phyloP scores from a whole-genome alignment of 441 rosid species.

The Erysimum cheiri region DNA sequence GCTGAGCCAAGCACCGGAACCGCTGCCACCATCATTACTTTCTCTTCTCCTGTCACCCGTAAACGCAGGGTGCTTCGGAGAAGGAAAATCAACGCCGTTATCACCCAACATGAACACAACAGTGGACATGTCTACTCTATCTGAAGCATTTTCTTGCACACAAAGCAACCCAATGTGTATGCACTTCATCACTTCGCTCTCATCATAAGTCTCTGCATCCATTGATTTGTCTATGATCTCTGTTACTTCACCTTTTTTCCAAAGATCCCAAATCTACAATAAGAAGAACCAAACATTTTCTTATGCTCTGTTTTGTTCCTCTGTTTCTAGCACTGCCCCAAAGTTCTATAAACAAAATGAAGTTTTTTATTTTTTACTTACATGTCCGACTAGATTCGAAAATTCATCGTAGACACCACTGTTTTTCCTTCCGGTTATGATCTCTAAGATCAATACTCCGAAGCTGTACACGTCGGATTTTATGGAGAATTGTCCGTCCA shows the following conservation, averaged over 20 bases:
- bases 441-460: slow-evolving; percentile 61
- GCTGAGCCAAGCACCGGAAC: slow-evolving; percentile 18
- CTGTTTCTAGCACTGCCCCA: not conserved
- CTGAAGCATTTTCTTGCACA: slow-evolving; percentile 52
- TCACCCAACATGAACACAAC: slow-evolving; percentile 54
- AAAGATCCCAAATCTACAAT: slow-evolving; percentile 57
- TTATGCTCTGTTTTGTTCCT: slow-evolving; percentile 18
- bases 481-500: slow-evolving; percentile 54
- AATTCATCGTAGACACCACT: slow-evolving; percentile 39
- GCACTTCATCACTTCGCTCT: slow-evolving; percentile 44
- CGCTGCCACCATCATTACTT: not conserved
- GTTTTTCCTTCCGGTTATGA: slow-evolving; percentile 56
- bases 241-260: slow-evolving; percentile 47
- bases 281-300: not conserved
- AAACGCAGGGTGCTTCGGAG: slow-evolving; percentile 53
- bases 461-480: slow-evolving; percentile 70
- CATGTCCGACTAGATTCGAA: slow-evolving; percentile 52
- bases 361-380: slow-evolving; percentile 47
- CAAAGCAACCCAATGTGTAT: slow-evolving; percentile 58
- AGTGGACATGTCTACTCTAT: slow-evolving; percentile 50
- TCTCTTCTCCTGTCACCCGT: slow-evolving; percentile 16
- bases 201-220: slow-evolving; percentile 17
- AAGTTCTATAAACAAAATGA: not conserved
- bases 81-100: slow-evolving; percentile 39
- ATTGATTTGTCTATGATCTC: slow-evolving; percentile 46